Percentiles rank a stretch among this genome's conserved stretches.
Conservation (phyloP, 371 early-diverging fungal species). For the Mucor velutinosus region DNA sequence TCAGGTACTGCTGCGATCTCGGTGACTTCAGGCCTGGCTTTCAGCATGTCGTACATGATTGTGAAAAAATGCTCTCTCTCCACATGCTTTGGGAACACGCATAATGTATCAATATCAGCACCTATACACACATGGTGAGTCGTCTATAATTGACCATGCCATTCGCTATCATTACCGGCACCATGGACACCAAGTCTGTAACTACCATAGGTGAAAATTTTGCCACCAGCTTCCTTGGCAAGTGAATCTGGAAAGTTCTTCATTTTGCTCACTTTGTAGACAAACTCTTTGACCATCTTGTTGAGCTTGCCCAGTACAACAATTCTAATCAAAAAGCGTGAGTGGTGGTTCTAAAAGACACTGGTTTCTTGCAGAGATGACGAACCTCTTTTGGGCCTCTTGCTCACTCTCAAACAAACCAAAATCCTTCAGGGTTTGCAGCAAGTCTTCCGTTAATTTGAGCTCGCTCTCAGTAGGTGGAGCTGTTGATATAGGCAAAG, state of each 20-base stretch:
- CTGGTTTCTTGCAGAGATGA: neutral
- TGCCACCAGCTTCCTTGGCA: constrained; percentile 92
- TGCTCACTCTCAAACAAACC: constrained; percentile 81
- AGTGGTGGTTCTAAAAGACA: too few species aligned
- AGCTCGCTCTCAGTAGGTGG: constrained; percentile 62
- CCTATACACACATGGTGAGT: constrained; percentile 45
- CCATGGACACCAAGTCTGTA: constrained; percentile 99
- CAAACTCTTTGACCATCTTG: constrained; percentile 89
- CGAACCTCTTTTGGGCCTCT: constrained; percentile 54
- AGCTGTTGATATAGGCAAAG: constrained; percentile 61
- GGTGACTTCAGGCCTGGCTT: constrained; percentile 80
- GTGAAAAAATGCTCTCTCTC: constrained; percentile 95
- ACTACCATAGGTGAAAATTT: constrained; percentile 99
- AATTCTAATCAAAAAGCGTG: constrained; percentile 54
- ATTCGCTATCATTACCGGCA: constrained; percentile 56
- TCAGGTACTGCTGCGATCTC: constrained; percentile 90
- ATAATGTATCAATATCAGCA: constrained; percentile 99
- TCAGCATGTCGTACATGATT: constrained; percentile 88
- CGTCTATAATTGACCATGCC: neutral
- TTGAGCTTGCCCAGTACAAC: constrained; percentile 88
- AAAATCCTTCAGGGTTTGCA: constrained; percentile 63
- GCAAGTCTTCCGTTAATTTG: constrained; percentile 62
- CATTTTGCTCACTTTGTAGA: constrained; percentile 68
- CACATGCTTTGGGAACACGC: constrained; percentile 96
- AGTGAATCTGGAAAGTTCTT: constrained; percentile 77